Conservation (phyloP, 257 asterid genomes). For the Prunella vulgaris region DNA sequence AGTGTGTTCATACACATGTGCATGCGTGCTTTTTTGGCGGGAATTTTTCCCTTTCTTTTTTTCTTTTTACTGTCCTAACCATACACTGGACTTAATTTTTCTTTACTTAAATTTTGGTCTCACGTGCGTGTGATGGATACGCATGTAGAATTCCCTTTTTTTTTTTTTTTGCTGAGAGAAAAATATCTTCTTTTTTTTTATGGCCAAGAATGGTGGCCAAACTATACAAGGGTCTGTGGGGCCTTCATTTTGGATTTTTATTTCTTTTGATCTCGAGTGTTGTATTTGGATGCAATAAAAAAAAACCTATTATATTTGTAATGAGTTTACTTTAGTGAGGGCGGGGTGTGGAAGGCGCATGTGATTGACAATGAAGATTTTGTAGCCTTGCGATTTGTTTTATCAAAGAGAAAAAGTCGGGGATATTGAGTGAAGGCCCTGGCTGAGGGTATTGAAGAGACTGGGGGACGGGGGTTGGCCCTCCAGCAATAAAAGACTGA, state of each 20-base stretch:
- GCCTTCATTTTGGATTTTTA: constrained; percentile 36
- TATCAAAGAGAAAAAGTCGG: constrained; percentile 27
- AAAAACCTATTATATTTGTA: background rate
- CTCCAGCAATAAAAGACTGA: constrained; percentile 40
- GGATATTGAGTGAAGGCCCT: constrained; percentile 10
- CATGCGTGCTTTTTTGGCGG: constrained; percentile 74
- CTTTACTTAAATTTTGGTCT: constrained; percentile 8
- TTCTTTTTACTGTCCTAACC: constrained; percentile 37
- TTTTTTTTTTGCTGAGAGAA: constrained; percentile 18
- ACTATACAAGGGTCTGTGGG: constrained; percentile 83
- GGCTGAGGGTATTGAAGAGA: constrained; percentile 33
- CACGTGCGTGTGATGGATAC: constrained; percentile 41
- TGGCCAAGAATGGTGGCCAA: constrained; percentile 50
- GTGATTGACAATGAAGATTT: constrained; percentile 70
- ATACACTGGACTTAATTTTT: constrained; percentile 37
- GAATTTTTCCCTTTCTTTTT: constrained; percentile 27
- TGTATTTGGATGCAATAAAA: constrained; percentile 49
- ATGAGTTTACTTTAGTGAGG: background rate
- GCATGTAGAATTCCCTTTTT: constrained; percentile 32
- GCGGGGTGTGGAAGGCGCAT: constrained; percentile 59
- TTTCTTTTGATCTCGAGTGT: constrained; percentile 27
- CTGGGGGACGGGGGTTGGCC: constrained; percentile 30
- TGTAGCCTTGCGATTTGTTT: constrained; percentile 82
- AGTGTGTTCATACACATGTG: constrained; percentile 44
- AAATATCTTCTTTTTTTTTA: constrained; percentile 28